These are phyloP conservation scores for Solanum pimpinellifolium DNA, from an alignment of 257 asterid species.

Conservation along the genomic window DNA sequence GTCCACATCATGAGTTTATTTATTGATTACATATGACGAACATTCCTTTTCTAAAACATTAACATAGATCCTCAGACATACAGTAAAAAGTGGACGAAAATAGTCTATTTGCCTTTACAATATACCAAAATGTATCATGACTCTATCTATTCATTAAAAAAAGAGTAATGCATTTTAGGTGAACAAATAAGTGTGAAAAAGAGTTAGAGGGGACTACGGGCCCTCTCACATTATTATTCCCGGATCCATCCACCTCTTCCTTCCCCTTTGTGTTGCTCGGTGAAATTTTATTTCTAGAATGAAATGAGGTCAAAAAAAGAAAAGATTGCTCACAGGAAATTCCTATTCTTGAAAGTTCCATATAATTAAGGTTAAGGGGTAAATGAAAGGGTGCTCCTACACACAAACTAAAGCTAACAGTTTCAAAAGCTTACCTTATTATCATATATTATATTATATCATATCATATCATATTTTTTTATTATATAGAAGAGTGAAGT, in stretches of 20 bases:
- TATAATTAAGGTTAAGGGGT: not conserved
- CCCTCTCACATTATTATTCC: not conserved
- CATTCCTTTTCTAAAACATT: no score
- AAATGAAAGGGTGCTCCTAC: not conserved
- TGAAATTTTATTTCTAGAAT: not conserved
- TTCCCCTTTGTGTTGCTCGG: not conserved
- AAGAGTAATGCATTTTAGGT: not conserved
- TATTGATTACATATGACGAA: no score
- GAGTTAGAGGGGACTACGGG: no score
- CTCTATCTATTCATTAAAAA: not conserved
- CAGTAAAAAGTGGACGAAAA: not conserved
- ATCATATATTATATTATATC: no score
- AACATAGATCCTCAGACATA: not conserved
- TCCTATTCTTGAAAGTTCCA: not conserved
- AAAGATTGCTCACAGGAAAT: not conserved
- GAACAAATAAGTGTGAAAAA: not conserved
- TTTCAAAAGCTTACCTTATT: no score
- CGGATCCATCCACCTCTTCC: not conserved
- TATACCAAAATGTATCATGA: no score
- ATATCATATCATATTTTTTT: no score
- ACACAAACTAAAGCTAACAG: not conserved
- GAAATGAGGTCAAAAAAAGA: not conserved
- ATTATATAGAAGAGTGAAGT: no score
- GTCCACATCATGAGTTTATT: no score
- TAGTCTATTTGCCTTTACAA: not conserved